Base-by-base conservation (phyloP, 1,284 basidiomycete genomes). In the Afroboletus lepidellus region DNA sequence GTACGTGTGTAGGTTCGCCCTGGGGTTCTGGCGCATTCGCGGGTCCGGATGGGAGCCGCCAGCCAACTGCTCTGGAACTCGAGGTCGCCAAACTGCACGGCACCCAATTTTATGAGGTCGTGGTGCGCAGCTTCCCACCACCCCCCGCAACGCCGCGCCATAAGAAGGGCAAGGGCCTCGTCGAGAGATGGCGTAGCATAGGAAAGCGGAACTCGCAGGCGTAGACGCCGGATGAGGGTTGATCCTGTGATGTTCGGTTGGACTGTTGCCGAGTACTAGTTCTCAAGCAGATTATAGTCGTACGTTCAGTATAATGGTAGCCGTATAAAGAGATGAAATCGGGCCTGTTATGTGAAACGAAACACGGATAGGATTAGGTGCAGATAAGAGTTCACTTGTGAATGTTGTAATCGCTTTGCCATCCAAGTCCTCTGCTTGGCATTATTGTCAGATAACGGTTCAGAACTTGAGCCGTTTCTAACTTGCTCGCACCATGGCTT, bases 11-110 rank as follows among this genome's bases (percentile, higher is more conserved):
- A 69, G 68, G 69, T 25, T 70, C 66, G 18, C 72, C 72, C 38
- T 77, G 69, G 73, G 77, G 76, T 44, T 76, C 77, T 15, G 76
- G 75, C 15, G 73, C 74, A 32, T 67, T 76, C 54, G 77, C 79
- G 8, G 71, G 62, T 50, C 60, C 64, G n/a, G 75, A 80, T 59
- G 81, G 81, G 20, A 72, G 69, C 37, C 73, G 77, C 51, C 69
- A 73, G 60, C 75, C 82, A 16, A 69, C 66, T 39, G 64, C 60
- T 18, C 71, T 74, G 53, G 81, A 84, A 59, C 68, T 76, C 43
- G 69, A 71, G 13, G 51, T 83, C 27, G 81, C 79, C 45, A 56
- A 60, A n/a, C 65, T 67, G 52, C 80, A 81, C 59, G 81, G 74
- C 15, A 57, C 61, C 47, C 48, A 38, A 11, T 74, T 76, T 59